Conservation (phyloP, 2,329 filamentous ascomycete genomes). For the Dothideomycetes sp. region DNA sequence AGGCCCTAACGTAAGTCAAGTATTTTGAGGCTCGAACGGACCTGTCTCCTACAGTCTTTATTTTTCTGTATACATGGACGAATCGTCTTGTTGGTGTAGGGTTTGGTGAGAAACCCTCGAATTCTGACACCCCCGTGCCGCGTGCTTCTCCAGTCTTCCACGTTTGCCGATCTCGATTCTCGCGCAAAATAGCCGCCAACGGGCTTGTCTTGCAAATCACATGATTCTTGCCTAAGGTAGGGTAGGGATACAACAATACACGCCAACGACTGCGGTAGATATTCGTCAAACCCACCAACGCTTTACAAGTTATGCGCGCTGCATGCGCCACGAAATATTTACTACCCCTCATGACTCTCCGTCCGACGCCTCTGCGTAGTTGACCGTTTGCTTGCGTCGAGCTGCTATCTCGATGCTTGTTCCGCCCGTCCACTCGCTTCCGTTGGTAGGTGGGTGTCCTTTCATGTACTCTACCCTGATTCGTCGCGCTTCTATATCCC, state of each 20-base stretch:
- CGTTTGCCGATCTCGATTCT: slow-evolving; percentile 3
- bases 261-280: too few species aligned
- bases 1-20: too few species aligned
- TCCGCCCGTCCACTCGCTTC: slow-evolving; percentile 4
- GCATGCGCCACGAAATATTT: neutral
- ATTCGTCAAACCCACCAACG: too few species aligned
- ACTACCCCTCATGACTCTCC: neutral
- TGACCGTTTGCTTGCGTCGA: slow-evolving; percentile 5
- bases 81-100: too few species aligned
- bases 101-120: too few species aligned
- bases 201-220: slow-evolving; percentile 3
- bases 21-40: too few species aligned
- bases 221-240: slow-evolving; percentile 1
- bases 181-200: slow-evolving; percentile 9
- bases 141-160: too few species aligned
- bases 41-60: too few species aligned
- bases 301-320: too few species aligned
- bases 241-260: too few species aligned
- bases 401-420: slow-evolving; percentile 11
- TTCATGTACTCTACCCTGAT: slow-evolving; percentile 31
- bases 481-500: slow-evolving; percentile 57
- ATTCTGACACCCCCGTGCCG: too few species aligned
- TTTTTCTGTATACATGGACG: too few species aligned
- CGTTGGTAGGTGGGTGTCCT: slow-evolving; percentile 9
- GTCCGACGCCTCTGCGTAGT: slow-evolving; percentile 9